Evolutionary conservation across 2,329 filamentous ascomycete genomes (phyloP), one percentile per base, ranked within the genome.

Genomic region (Diplocarpon rosae): DNA sequence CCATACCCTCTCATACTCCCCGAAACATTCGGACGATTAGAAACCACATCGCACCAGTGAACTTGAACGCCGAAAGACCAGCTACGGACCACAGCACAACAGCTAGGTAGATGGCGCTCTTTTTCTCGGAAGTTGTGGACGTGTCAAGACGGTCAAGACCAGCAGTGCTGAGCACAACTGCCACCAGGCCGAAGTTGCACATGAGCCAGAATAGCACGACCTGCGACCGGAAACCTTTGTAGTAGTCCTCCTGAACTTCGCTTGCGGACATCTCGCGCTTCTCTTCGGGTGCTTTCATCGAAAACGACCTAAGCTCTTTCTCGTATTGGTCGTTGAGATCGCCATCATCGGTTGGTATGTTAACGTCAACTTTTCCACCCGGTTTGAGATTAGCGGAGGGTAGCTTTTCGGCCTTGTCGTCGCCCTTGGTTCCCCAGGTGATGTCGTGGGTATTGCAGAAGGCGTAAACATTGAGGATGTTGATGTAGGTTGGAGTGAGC

Each of bases 401-500:
- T 42, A 95, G 76, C 60, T 90, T 89, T 57, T 94, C 88, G 6
- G 90, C 75, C 65, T 95, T 95, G 67, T 95, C 90, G 63, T 96
- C 92, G 57, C 92, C 92, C 66, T 96, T 98, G 34, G 92, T 98
- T 59, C 89, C 89, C 89, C 89, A 95, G 3, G 89, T 93, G 53
- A 95, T 92, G 61, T 95, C 89, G 72, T 95, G 89, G 20, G 89
- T 95, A 67, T 95, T 95, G 68, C 89, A 96, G 67, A 98, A 98
- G 49, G 90, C 90, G 66, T 96, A 98, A 46, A 98, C 92, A 70
- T 96, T 98, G 58, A 98, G 80, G 47, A 96, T 89, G 66, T 96
- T 98, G 69, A 93, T 93, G 68, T 95, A 98, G 0, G 89, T 95
- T 0, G 92, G 92, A 0, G 89, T 95, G 46, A 98, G 75, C 34